Conservation (phyloP, 305 asterid species). For the Fraxinus dipetala region DNA sequence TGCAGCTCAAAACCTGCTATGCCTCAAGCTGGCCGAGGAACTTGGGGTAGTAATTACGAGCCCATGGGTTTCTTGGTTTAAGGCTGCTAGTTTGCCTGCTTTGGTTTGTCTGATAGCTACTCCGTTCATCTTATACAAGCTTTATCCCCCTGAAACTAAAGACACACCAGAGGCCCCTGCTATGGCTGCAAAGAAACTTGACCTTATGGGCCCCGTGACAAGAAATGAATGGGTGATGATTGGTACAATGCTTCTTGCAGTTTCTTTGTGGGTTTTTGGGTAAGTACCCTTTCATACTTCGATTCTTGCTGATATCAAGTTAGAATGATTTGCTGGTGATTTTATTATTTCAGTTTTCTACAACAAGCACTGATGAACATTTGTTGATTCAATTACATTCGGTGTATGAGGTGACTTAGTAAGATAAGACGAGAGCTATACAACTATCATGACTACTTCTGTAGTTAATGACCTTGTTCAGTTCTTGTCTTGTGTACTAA, state of each 20-base stretch:
- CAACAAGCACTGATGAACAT: neutral
- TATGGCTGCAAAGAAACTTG: slow-evolving; percentile 75
- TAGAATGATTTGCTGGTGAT: neutral
- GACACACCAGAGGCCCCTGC: slow-evolving; percentile 97
- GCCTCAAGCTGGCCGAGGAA: slow-evolving; percentile 93
- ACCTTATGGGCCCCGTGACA: slow-evolving; percentile 84
- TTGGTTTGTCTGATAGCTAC: slow-evolving; percentile 68
- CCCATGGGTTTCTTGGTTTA: slow-evolving; percentile 98
- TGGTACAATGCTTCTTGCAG: slow-evolving; percentile 95
- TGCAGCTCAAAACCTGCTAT: slow-evolving; percentile 94
- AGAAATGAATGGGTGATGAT: slow-evolving; percentile 89
- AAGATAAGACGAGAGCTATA: neutral
- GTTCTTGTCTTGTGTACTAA: neutral
- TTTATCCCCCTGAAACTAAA: slow-evolving; percentile 88
- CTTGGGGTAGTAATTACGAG: slow-evolving; percentile 76
- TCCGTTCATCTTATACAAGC: slow-evolving; percentile 76
- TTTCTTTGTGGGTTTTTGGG: slow-evolving; percentile 90
- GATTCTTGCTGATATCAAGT: neutral
- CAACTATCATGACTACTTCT: neutral
- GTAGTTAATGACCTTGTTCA: neutral
- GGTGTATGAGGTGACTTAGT: neutral
- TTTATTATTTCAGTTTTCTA: neutral
- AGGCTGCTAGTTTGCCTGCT: slow-evolving; percentile 91
- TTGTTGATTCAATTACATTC: neutral
- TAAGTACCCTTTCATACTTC: slow-evolving; percentile 30